Conservation (phyloP, 495 filamentous ascomycete genomes). For the Penicillium salamii region DNA sequence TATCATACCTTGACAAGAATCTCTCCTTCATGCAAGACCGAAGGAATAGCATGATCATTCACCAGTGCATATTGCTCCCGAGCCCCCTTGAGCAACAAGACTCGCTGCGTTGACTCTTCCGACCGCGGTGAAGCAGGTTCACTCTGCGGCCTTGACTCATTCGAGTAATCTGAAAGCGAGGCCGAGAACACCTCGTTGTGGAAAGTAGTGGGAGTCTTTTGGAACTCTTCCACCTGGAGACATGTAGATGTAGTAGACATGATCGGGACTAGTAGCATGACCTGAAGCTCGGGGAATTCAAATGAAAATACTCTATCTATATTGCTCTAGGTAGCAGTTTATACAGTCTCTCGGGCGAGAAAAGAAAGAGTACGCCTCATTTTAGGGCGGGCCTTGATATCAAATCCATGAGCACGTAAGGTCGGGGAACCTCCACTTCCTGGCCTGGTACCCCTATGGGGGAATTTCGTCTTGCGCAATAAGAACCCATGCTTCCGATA, state of each 20-base stretch:
- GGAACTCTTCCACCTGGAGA: conserved; percentile 22
- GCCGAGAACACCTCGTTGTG: conserved; percentile 14
- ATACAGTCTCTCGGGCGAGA: conserved; percentile 27
- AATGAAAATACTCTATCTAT: conserved; percentile 14
- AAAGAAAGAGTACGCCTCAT: conserved; percentile 11
- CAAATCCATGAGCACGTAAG: conserved; percentile 18
- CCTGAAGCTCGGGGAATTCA: not conserved
- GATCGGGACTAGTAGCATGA: conserved; percentile 20
- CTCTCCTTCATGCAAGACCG: conserved; percentile 42
- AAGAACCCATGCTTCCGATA: conserved; percentile 1
- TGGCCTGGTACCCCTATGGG: conserved; percentile 5
- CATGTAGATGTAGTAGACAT: conserved; percentile 28
- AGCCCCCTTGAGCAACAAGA: conserved; percentile 32
- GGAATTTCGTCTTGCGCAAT: conserved; percentile 10
- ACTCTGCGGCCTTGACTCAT: conserved; percentile 4
- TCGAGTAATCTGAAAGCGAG: not conserved
- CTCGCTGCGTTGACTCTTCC: conserved; percentile 25
- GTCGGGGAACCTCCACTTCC: conserved; percentile 11
- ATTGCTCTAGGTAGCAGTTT: conserved; percentile 4
- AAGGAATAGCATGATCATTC: conserved; percentile 49
- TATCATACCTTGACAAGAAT: conserved; percentile 50
- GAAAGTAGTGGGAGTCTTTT: conserved; percentile 13
- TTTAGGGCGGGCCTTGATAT: conserved; percentile 18
- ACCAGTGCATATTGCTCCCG: conserved; percentile 42
- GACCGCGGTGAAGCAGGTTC: not conserved